These are phyloP conservation scores for Coemansia sp. DNA, from an alignment of 192 early-diverging fungal genomes.

Conservation along the genomic window DNA sequence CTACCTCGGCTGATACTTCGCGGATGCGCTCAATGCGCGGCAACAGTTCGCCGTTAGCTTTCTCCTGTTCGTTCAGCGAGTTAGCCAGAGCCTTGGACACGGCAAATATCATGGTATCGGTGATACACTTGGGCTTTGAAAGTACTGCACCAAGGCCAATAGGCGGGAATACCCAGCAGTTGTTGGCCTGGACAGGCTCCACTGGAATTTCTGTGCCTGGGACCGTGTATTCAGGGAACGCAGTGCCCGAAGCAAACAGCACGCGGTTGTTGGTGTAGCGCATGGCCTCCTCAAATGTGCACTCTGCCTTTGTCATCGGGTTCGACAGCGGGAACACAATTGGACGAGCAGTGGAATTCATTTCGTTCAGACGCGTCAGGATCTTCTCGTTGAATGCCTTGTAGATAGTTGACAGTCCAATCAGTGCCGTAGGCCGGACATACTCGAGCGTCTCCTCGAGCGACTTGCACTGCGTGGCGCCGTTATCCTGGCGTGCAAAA, in stretches of 20 bases:
- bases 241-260: slow-evolving; percentile 94
- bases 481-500: slow-evolving; percentile 86
- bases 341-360: slow-evolving; percentile 65
- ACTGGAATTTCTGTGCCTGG: slow-evolving; percentile 49
- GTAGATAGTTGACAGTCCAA: slow-evolving; percentile 80
- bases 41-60: slow-evolving; percentile 70
- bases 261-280: slow-evolving; percentile 77
- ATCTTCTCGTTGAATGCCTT: slow-evolving; percentile 75
- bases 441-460: slow-evolving; percentile 78
- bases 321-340: slow-evolving; percentile 93
- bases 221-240: slow-evolving; percentile 77
- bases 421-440: slow-evolving; percentile 85
- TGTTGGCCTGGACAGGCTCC: slow-evolving; percentile 87
- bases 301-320: slow-evolving; percentile 87
- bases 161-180: slow-evolving; percentile 97
- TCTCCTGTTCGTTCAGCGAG: slow-evolving; percentile 71
- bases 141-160: slow-evolving; percentile 85
- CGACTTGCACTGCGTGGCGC: slow-evolving; percentile 69
- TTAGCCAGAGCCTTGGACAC: slow-evolving; percentile 77
- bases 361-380: slow-evolving; percentile 68
- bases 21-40: slow-evolving; percentile 85
- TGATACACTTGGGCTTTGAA: slow-evolving; percentile 66
- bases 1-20: slow-evolving; percentile 76
- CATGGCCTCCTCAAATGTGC: slow-evolving; percentile 92
- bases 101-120: slow-evolving; percentile 79